Evolutionary conservation across 192 early-diverging fungal genomes (phyloP).

Genomic region (Chytriomyces hyalinus): DNA sequence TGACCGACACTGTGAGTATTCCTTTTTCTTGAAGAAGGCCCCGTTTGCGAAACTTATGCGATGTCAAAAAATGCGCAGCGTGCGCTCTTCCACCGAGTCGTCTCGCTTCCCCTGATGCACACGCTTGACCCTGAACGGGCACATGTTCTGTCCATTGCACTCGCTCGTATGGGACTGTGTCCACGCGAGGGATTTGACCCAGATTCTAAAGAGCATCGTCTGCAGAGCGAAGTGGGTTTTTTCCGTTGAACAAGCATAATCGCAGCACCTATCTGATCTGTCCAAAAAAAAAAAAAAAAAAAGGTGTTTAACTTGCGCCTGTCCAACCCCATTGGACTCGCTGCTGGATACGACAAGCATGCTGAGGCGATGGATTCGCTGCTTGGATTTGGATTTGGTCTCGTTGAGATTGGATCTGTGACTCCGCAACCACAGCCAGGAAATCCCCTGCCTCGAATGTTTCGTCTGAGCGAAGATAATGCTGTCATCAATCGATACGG

Average conservation of each 20-base stretch:
- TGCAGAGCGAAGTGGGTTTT: slow-evolving; percentile 57
- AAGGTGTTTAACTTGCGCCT: slow-evolving; percentile 76
- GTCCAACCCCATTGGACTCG: slow-evolving; percentile 82
- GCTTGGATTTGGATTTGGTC: slow-evolving; percentile 84
- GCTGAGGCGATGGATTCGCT: slow-evolving; percentile 84
- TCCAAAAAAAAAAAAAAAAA: neutral
- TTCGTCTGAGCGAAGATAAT: slow-evolving; percentile 73
- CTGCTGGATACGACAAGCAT: slow-evolving; percentile 93
- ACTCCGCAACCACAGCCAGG: slow-evolving; percentile 86
- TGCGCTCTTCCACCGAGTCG: slow-evolving; percentile 70
- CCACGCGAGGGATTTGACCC: slow-evolving; percentile 62
- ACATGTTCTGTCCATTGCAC: slow-evolving; percentile 70
- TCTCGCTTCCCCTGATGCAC: slow-evolving; percentile 73
- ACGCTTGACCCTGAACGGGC: slow-evolving; percentile 75
- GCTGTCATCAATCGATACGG: slow-evolving; percentile 92
- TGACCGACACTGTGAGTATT: slow-evolving; percentile 57
- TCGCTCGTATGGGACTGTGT: slow-evolving; percentile 63
- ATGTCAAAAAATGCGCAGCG: slow-evolving; percentile 35
- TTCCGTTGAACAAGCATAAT: neutral
- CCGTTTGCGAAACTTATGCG: no score
- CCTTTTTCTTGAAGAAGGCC: no score
- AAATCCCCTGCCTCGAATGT: slow-evolving; percentile 85
- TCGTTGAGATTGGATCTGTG: slow-evolving; percentile 89
- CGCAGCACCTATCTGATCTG: neutral
- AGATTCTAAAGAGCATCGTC: slow-evolving; percentile 51